Evolutionary conservation across 1,284 basidiomycete species (phyloP), one percentile per base, ranked within the genome.

Genomic region (Pisolithus thermaeus): DNA sequence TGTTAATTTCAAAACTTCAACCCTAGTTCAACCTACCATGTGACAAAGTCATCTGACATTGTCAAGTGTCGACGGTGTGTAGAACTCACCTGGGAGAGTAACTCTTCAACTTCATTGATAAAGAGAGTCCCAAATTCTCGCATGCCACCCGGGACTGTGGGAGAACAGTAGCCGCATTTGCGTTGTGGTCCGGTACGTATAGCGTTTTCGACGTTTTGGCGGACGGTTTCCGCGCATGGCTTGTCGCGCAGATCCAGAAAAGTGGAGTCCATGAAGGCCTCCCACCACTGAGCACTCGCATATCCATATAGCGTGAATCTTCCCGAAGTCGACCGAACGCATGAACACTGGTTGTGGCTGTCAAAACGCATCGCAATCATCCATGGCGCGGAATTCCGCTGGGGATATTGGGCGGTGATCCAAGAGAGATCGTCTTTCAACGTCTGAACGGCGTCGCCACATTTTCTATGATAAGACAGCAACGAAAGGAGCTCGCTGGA

Each of bases 391-490:
- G 28, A 38, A 18, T 3, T 1, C 0, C 11, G 14, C n/a, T 22
- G 56, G n/a, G 36, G 42, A 8, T 61, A 65, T 36, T 62, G 51
- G 4, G 36, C 23, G 36, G 12, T 42, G 28, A 62, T 53, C 63
- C 63, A 65, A 7, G 38, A 47, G 0, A 53, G 0, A 16, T 67
- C 27, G 1, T 11, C n/a, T 11, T 37, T 48, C 30, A 58, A 4
- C 11, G 41, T 46, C 36, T 61, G 53, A 1, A 56, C 56, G 2
- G 56, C 52, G 11, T 55, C 25, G 14, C 43, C 38, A 11, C 58
- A 64, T 8, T 20, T 44, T 14, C 20, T 43, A 30, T 64, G 62
- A n/a, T 59, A 64, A 14, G 60, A 42, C 3, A 66, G 50, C 6
- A 66, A 36, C 0, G 47, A 27, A 18, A 66, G 58, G 7, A 64